These are phyloP conservation scores for Rhodocollybia butyracea DNA, from an alignment of 768 basidiomycete genomes.

Conservation along the genomic window DNA sequence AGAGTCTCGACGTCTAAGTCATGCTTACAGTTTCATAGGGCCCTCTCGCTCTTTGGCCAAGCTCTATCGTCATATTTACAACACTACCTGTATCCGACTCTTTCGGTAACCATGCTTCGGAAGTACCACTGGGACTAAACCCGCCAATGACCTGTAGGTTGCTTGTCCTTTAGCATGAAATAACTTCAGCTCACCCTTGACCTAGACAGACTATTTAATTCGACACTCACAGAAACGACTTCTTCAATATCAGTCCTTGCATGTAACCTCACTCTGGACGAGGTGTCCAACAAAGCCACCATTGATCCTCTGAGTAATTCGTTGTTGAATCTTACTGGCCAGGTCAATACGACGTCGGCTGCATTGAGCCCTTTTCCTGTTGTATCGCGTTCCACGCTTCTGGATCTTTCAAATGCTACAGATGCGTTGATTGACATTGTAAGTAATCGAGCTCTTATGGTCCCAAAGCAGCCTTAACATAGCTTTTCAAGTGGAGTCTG, in stretches of 20 bases:
- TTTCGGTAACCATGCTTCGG: background rate
- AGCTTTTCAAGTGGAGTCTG: background rate
- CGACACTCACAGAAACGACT: background rate
- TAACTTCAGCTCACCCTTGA: no score
- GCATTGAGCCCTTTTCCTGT: background rate
- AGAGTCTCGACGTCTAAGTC: background rate
- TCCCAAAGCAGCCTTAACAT: background rate
- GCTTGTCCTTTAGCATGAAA: no score
- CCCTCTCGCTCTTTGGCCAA: background rate
- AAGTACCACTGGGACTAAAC: background rate
- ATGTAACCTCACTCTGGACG: constrained; percentile 5
- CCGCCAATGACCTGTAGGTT: constrained; percentile 3
- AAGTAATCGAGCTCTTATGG: background rate
- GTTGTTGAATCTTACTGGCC: background rate
- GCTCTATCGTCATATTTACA: background rate
- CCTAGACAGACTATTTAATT: background rate
- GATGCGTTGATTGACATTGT: background rate
- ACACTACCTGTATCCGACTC: constrained; percentile 3
- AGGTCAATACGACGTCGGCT: background rate
- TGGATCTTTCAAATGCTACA: background rate
- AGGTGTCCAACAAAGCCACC: background rate
- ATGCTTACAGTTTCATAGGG: background rate
- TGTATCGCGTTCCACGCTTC: background rate
- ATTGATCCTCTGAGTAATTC: background rate
- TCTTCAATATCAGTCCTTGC: background rate